Conservation (phyloP, 2,329 filamentous ascomycete genomes). For the Talaromyces verruculosus region DNA sequence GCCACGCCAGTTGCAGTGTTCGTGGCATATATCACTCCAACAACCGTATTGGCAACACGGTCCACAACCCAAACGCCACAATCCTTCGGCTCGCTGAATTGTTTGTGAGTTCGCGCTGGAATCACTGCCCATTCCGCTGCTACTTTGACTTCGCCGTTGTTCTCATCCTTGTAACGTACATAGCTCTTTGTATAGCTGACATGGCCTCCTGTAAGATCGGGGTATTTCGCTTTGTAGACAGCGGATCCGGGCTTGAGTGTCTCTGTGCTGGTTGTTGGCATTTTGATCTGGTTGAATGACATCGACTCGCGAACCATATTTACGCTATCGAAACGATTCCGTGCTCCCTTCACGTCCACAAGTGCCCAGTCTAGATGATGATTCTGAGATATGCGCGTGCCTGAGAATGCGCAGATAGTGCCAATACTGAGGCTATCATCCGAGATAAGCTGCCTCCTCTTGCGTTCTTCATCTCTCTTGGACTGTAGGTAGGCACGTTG, state of each 20-base stretch:
- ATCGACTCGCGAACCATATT: not conserved
- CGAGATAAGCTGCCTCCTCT: not conserved
- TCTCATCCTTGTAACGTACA: not conserved
- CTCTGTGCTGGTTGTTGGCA: not conserved
- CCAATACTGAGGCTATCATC: conserved; percentile 1
- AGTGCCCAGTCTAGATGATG: conserved; percentile 18
- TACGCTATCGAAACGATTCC: no score
- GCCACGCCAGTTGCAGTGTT: conserved; percentile 3
- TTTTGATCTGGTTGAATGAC: not conserved
- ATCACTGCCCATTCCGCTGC: conserved; percentile 1
- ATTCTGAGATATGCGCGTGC: not conserved
- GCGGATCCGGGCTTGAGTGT: not conserved
- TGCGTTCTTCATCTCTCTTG: not conserved
- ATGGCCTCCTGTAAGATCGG: not conserved
- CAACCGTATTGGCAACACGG: not conserved
- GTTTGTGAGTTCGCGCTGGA: not conserved
- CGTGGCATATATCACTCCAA: conserved; percentile 1
- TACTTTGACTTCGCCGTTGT: not conserved
- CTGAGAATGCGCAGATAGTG: not conserved
- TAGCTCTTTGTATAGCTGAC: conserved; percentile 16
- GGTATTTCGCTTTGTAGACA: conserved; percentile 7
- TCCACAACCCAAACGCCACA: conserved; percentile 15
- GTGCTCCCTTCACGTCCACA: not conserved
- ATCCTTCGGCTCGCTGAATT: conserved; percentile 2
- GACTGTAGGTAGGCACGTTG: not conserved